Evolutionary conservation across 1,284 basidiomycete genomes (phyloP).

Genomic region (Anthracocystis walkeri): DNA sequence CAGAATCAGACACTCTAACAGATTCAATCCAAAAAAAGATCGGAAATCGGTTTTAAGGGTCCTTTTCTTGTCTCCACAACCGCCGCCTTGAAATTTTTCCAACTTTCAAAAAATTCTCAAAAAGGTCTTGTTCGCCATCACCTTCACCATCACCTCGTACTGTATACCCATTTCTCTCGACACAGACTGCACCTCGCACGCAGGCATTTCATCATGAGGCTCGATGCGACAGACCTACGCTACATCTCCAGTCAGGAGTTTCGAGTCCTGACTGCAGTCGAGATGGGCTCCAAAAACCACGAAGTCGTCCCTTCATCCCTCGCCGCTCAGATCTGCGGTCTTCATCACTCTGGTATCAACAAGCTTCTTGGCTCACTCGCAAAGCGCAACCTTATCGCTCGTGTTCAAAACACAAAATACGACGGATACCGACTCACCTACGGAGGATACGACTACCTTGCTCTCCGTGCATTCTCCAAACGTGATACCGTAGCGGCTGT

Average conservation of each 20-base stretch:
- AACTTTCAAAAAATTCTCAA: neutral
- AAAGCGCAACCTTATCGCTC: constrained; percentile 88
- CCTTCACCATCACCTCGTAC: constrained; percentile 4
- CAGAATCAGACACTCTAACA: neutral
- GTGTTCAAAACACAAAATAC: constrained; percentile 92
- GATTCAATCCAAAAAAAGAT: neutral
- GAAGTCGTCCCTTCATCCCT: constrained; percentile 90
- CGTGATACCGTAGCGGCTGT: constrained; percentile 72
- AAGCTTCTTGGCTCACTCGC: constrained; percentile 90
- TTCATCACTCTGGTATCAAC: constrained; percentile 91
- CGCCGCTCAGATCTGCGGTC: constrained; percentile 89
- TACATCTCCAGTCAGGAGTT: constrained; percentile 94
- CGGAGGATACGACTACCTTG: constrained; percentile 95
- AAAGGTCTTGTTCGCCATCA: neutral
- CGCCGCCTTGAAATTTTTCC: neutral
- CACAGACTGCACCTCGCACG: neutral
- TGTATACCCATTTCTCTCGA: constrained; percentile 9
- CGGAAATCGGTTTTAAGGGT: neutral
- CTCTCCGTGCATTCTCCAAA: constrained; percentile 91
- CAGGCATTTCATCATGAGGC: constrained; percentile 78
- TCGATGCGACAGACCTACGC: constrained; percentile 92
- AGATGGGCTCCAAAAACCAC: constrained; percentile 98
- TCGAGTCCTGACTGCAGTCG: constrained; percentile 91
- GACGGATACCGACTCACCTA: constrained; percentile 97
- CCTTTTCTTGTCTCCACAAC: neutral